Evolutionary conservation across 352 stramenopile species (phyloP), one percentile per base, ranked within the genome.

Genomic region (Phytophthora litchii): DNA sequence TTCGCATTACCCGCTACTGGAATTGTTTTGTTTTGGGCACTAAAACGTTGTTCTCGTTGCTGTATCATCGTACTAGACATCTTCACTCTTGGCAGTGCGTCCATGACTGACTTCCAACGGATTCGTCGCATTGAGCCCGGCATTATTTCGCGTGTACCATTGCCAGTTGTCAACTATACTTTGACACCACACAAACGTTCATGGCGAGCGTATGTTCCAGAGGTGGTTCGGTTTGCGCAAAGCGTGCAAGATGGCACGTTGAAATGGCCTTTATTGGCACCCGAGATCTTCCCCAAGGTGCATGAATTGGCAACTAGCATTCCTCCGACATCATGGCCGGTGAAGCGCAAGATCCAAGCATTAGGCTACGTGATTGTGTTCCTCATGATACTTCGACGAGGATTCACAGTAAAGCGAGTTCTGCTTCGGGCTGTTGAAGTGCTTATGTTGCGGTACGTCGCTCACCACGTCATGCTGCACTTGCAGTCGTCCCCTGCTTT

Each of bases 51-150:
- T 27, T 27, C 3, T 27, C 23, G 23, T 27, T 5, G 23, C 25
- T 1, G 34, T 29, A 16, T 29, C 47, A 35, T 54, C 16, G 40
- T 12, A 29, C 10, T 32, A 92, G 83, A 92, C 54, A 57, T 92
- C 25, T 89, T 92, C 50, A 79, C 69, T 5, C 49, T 87, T n/a
- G 83, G 83, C n/a, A 87, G 83, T 29, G 80, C 80, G 11, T 92
- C 83, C 14, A 73, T 92, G 38, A 78, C 70, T 10, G 83, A 92
- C 47, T 92, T 92, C 37, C 68, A 76, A 44, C 72, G 78, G 2
- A 74, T 92, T 38, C 78, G 78, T 10, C 72, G 72, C 40, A 20
- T 83, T 3, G 49, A 76, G 8, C 74, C 83, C 1, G 47, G 46
- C 7, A 67, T 76, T 25, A 65, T 92, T 29, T 63, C 61, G 14